These are phyloP conservation scores for Hortiboletus flavorubellus DNA, from an alignment of 768 basidiomycete species.

Conservation along the genomic window DNA sequence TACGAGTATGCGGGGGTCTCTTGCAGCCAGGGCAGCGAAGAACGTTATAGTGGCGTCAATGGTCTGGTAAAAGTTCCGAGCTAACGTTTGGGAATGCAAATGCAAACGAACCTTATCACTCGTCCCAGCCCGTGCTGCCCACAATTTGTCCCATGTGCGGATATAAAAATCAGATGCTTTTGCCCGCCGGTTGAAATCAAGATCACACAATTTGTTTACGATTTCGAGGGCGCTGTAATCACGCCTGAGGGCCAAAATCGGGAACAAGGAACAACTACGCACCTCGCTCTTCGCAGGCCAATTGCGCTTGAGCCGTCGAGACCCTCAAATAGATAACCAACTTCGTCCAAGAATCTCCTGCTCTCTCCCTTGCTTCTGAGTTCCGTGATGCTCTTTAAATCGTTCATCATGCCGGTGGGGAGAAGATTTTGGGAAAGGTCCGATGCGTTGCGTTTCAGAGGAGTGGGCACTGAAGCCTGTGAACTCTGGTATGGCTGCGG, in stretches of 20 bases:
- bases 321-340: slow-evolving; percentile 84
- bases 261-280: not conserved
- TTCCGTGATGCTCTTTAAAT: slow-evolving; percentile 77
- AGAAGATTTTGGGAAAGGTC: slow-evolving; percentile 39
- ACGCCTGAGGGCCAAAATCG: not conserved
- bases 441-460: slow-evolving; percentile 25
- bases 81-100: not conserved
- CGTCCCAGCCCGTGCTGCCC: slow-evolving; percentile 53
- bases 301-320: slow-evolving; percentile 51
- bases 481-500: slow-evolving; percentile 36
- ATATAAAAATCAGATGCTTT: slow-evolving; percentile 71
- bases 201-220: slow-evolving; percentile 66
- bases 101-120: slow-evolving; percentile 53
- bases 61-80: slow-evolving; percentile 39
- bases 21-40: slow-evolving; percentile 60
- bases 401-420: slow-evolving; percentile 64
- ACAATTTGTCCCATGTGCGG: slow-evolving; percentile 66
- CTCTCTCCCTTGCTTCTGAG: slow-evolving; percentile 77
- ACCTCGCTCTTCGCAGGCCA: slow-evolving; percentile 69
- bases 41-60: slow-evolving; percentile 61
- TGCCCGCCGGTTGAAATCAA: slow-evolving; percentile 75
- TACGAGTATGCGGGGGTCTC: slow-evolving; percentile 50
- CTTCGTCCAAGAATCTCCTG: slow-evolving; percentile 76
- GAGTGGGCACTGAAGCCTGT: not conserved
- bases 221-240: slow-evolving; percentile 68